A percentile compares a stretch with the other conserved stretches of the same genome.
Evolutionary conservation across 2,329 filamentous ascomycete genomes (phyloP).

Genomic region (Colletotrichum abscissum): DNA sequence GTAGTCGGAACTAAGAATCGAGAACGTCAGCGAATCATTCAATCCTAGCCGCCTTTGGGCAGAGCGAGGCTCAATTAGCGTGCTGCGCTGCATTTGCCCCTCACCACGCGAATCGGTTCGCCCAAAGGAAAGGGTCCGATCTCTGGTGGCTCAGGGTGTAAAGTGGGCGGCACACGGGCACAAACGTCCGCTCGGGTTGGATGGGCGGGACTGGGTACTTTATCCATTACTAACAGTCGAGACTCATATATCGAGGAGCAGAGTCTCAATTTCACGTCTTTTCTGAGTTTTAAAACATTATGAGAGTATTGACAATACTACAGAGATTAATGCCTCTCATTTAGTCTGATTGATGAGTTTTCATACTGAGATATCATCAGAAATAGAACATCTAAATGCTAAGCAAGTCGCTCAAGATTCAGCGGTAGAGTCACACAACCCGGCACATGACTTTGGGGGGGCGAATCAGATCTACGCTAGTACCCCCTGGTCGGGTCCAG

Average conservation of each 20-base stretch:
- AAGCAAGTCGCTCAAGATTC: background rate
- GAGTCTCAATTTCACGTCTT: background rate
- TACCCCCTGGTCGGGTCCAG: background rate
- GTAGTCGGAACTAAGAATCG: conserved; percentile 11
- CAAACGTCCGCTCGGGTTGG: background rate
- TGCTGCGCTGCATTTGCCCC: conserved; percentile 1
- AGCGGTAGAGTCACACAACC: background rate
- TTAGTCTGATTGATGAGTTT: fast-evolving
- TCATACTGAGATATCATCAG: background rate
- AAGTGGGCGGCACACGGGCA: conserved; percentile 1
- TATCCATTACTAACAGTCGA: background rate
- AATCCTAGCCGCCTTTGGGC: conserved; percentile 13
- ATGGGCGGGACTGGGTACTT: background rate
- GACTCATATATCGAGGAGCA: background rate
- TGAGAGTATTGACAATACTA: background rate
- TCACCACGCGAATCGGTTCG: background rate
- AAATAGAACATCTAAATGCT: background rate
- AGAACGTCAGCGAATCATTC: conserved; percentile 32
- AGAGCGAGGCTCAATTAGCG: conserved; percentile 26
- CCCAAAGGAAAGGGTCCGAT: background rate
- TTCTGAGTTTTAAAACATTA: background rate
- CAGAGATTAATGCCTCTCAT: background rate
- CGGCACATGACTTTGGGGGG: background rate
- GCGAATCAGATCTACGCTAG: conserved; percentile 22
- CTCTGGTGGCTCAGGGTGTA: background rate